phyloP scores from a whole-genome alignment of 176 grass and related monocot species.

The Puccinellia tenuiflora region DNA sequence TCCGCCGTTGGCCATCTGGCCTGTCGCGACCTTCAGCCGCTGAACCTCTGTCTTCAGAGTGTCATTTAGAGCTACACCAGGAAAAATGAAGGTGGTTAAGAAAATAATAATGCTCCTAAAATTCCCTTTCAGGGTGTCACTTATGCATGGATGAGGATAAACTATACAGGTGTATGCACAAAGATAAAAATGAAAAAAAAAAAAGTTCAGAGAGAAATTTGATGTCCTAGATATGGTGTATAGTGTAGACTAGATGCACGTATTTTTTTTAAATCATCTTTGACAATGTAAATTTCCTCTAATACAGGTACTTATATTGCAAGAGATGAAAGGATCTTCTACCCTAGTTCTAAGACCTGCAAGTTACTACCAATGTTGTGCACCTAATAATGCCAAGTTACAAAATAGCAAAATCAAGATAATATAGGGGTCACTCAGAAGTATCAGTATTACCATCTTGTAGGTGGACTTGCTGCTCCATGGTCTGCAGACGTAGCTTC shows the following conservation, averaged over 20 bases:
- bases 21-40: constrained; percentile 60
- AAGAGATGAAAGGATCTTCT: neutral
- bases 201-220: neutral
- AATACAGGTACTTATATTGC: neutral
- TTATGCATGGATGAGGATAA: neutral
- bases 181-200: neutral
- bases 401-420: neutral
- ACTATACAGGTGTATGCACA: neutral
- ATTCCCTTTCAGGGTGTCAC: neutral
- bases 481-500: constrained; percentile 53
- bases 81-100: neutral
- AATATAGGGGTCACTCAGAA: neutral
- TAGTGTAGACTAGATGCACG: neutral
- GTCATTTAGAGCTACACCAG: constrained; percentile 58
- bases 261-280: neutral
- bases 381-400: neutral
- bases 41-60: constrained; percentile 72
- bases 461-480: constrained; percentile 69
- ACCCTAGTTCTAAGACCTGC: neutral
- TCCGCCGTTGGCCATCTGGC: constrained; percentile 51
- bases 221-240: neutral
- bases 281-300: neutral
- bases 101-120: neutral
- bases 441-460: constrained; percentile 59
- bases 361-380: neutral